Evolutionary conservation across 2,329 filamentous ascomycete genomes (phyloP).

Genomic region (Xylariales sp.): DNA sequence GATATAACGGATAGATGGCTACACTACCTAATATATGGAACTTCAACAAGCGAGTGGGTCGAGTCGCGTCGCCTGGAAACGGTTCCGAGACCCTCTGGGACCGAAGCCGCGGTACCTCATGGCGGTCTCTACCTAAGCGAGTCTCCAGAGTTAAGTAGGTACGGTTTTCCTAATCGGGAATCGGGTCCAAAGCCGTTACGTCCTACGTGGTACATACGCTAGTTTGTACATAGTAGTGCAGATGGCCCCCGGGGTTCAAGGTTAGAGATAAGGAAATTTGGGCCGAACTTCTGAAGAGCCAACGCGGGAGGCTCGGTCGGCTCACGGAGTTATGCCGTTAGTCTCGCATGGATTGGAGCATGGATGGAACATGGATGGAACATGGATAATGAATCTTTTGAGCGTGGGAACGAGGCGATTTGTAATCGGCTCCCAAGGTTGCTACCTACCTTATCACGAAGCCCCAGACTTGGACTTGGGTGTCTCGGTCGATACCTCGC

Average conservation of each 20-base stretch:
- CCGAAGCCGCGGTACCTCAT: background rate
- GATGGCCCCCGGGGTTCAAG: too few relatives aligned
- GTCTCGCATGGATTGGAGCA: background rate
- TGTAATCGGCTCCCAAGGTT: conserved; percentile 19
- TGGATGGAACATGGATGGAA: background rate
- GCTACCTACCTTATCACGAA: background rate
- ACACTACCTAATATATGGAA: background rate
- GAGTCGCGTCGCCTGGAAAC: too few relatives aligned
- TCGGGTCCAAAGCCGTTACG: conserved; percentile 12
- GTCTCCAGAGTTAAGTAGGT: too few relatives aligned
- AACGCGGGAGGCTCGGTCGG: conserved; percentile 8
- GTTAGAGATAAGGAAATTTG: too few relatives aligned
- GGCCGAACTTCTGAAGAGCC: background rate
- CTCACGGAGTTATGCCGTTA: background rate
- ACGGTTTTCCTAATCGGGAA: conserved; percentile 3
- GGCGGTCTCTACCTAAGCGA: too few relatives aligned
- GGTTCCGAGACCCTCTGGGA: background rate
- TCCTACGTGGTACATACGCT: too few relatives aligned
- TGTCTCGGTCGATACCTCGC: too few relatives aligned
- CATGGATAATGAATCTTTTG: background rate
- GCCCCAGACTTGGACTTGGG: too few relatives aligned
- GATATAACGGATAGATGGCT: background rate
- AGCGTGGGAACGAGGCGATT: conserved; percentile 18
- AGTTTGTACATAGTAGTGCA: too few relatives aligned
- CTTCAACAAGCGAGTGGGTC: background rate